phyloP scores from a whole-genome alignment of 108 stramenopile species.

The Schizochytrium sp. region DNA sequence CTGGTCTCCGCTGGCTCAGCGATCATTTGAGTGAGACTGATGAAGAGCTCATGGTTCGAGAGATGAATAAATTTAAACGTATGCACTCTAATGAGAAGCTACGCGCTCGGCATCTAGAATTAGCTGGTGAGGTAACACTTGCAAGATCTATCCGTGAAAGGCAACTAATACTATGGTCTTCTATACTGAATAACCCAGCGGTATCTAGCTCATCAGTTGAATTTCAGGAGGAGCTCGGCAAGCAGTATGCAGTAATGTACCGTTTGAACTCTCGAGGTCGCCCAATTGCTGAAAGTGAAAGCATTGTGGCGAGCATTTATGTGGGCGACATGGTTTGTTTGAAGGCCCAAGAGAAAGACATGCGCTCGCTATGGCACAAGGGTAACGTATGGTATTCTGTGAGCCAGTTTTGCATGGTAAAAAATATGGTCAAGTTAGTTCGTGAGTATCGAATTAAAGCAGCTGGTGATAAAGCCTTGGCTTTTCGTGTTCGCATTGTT shows the following conservation, averaged over 20 bases:
- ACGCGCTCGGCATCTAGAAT: background rate
- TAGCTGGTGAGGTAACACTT: background rate
- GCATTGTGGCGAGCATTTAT: background rate
- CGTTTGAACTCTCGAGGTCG: background rate
- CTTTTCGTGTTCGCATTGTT: background rate
- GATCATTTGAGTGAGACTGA: background rate
- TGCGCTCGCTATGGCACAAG: background rate
- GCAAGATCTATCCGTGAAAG: background rate
- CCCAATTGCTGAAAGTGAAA: background rate
- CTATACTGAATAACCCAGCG: slow-evolving; percentile 13
- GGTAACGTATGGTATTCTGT: background rate
- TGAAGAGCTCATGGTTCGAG: background rate
- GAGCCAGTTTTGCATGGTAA: background rate
- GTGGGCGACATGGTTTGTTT: slow-evolving; percentile 40
- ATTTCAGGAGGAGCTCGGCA: background rate
- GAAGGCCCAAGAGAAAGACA: background rate
- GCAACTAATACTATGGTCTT: background rate
- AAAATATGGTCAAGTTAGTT: background rate
- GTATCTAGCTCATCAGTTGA: background rate
- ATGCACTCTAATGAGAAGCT: background rate
- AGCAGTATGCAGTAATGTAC: background rate
- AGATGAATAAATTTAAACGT: background rate
- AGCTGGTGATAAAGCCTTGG: slow-evolving; percentile 13
- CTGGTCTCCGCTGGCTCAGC: background rate
- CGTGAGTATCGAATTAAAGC: background rate